phyloP scores from a whole-genome alignment of 116 monocot species.

The Thalassia testudinum region DNA sequence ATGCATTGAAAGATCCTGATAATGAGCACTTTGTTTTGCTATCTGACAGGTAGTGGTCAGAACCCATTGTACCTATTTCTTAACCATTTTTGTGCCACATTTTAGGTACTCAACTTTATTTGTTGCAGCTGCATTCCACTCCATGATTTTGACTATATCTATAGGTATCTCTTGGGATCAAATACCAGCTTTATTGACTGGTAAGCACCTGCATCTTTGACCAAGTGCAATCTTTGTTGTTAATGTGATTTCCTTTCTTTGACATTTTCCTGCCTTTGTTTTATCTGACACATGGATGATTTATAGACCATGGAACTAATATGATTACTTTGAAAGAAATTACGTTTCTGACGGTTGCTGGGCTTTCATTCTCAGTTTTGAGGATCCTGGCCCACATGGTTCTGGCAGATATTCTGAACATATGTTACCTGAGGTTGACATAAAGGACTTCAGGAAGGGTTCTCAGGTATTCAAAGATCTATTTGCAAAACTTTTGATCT shows the following conservation, averaged over 20 bases:
- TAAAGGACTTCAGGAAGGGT: constrained; percentile 76
- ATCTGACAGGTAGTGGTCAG: constrained; percentile 59
- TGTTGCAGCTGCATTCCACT: constrained; percentile 82
- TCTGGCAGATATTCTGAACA: constrained; percentile 69
- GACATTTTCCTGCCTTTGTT: too few relatives aligned
- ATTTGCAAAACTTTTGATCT: too few relatives aligned
- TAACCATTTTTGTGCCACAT: neutral
- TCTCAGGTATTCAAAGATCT: constrained; percentile 82
- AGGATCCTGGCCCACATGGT: constrained; percentile 87
- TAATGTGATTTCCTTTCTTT: neutral
- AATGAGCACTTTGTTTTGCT: constrained; percentile 90
- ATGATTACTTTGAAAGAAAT: too few relatives aligned
- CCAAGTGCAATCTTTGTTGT: neutral
- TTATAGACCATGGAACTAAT: too few relatives aligned
- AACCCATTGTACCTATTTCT: neutral
- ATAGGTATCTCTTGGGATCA: constrained; percentile 74
- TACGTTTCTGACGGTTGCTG: too few relatives aligned
- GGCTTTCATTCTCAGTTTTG: constrained; percentile 25
- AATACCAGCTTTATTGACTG: constrained; percentile 94
- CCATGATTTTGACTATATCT: constrained; percentile 79
- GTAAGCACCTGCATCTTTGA: constrained; percentile 28
- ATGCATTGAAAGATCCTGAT: constrained; percentile 71
- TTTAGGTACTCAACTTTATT: neutral
- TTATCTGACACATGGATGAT: too few relatives aligned
- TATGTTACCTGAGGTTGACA: constrained; percentile 84